Conservation (phyloP, 495 filamentous ascomycete species). For the Penicillium turbatum region DNA sequence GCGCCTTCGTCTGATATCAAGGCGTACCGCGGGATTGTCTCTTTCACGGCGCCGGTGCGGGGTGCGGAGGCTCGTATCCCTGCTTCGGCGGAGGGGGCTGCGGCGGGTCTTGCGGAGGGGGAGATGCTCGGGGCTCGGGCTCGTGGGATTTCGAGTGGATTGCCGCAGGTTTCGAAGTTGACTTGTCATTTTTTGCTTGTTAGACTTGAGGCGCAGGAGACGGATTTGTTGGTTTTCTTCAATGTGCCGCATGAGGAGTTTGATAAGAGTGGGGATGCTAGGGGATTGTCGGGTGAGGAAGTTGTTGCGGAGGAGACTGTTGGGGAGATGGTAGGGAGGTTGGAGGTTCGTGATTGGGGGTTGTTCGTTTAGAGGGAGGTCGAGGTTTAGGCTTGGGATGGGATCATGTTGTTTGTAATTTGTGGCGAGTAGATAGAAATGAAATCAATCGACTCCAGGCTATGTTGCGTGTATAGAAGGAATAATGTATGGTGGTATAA, state of each 20-base stretch:
- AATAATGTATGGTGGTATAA: background rate
- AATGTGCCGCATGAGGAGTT: constrained; percentile 85
- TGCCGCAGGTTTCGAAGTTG: constrained; percentile 15
- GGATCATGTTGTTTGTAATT: no score
- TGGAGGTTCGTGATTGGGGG: constrained; percentile 78
- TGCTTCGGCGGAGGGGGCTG: constrained; percentile 2
- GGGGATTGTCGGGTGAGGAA: constrained; percentile 49
- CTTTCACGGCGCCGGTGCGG: constrained; percentile 24
- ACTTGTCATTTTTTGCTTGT: constrained; percentile 52
- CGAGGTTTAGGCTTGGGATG: no score
- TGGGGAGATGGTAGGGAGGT: constrained; percentile 58
- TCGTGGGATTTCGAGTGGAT: background rate
- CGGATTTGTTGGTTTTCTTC: constrained; percentile 83
- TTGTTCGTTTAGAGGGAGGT: constrained; percentile 71
- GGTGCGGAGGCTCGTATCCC: constrained; percentile 13
- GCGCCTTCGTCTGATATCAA: constrained; percentile 6
- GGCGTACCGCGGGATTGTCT: constrained; percentile 33
- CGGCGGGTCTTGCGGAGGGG: constrained; percentile 3
- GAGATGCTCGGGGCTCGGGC: constrained; percentile 9
- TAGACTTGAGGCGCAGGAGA: constrained; percentile 65
- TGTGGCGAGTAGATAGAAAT: no score
- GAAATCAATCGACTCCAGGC: background rate
- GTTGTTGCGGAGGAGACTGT: constrained; percentile 60
- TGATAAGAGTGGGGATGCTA: constrained; percentile 36
- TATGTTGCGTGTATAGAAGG: background rate